Percentiles rank a stretch among this genome's conserved stretches.
These are phyloP conservation scores for Nyssa sinensis DNA, from an alignment of 148 eudicot genomes.

Conservation along the genomic window DNA sequence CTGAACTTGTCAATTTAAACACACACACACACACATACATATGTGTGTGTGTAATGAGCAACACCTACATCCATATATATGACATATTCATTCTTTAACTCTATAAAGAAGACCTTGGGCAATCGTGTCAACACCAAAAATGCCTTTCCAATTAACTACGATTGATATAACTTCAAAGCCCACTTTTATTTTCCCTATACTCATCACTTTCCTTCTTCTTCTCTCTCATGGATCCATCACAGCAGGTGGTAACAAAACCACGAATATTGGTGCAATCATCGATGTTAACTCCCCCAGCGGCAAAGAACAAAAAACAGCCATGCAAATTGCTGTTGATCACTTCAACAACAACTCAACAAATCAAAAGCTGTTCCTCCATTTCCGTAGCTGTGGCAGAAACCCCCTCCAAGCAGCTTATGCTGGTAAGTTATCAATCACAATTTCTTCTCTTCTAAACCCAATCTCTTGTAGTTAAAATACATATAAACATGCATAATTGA, in stretches of 20 bases:
- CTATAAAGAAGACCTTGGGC: not conserved
- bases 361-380: slow-evolving; percentile 18
- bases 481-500: not conserved
- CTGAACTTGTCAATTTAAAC: not conserved
- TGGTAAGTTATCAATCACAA: not conserved
- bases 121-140: not conserved
- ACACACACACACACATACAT: too few relatives aligned
- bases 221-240: not conserved
- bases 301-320: slow-evolving; percentile 29
- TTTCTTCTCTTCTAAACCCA: not conserved
- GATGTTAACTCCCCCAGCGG: slow-evolving; percentile 22
- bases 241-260: slow-evolving; percentile 1
- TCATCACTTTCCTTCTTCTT: not conserved
- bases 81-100: not conserved
- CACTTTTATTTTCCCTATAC: not conserved
- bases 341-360: slow-evolving; percentile 19
- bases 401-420: slow-evolving; percentile 27
- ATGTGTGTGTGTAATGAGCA: not conserved
- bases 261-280: slow-evolving; percentile 25
- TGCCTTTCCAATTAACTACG: not conserved
- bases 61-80: too few relatives aligned
- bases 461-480: not conserved
- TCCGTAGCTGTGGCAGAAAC: slow-evolving; percentile 7
- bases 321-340: slow-evolving; percentile 29
- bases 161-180: not conserved